Conservation (phyloP, 2,329 filamentous ascomycete genomes). For the Pseudogymnoascus sp. region DNA sequence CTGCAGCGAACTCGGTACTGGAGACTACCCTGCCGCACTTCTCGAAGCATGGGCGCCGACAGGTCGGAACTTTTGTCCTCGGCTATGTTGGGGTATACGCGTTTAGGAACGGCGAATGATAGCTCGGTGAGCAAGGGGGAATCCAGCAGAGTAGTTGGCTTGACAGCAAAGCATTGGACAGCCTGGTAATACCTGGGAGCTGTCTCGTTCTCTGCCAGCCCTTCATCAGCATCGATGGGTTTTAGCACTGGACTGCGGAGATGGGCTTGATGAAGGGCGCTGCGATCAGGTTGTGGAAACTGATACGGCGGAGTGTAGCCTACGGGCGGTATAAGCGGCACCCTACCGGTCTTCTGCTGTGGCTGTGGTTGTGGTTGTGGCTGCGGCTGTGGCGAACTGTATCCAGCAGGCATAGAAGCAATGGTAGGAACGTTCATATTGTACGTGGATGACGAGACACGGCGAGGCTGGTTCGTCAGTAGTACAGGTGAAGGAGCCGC, state of each 20-base stretch:
- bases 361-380: neutral
- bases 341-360: neutral
- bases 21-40: slow-evolving; percentile 42
- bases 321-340: neutral
- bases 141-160: slow-evolving; percentile 33
- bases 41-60: slow-evolving; percentile 26
- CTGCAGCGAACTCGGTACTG: slow-evolving; percentile 66
- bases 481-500: neutral
- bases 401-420: neutral
- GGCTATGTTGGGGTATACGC: slow-evolving; percentile 20
- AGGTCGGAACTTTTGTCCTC: slow-evolving; percentile 18
- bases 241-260: slow-evolving; percentile 45
- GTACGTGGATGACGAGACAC: neutral
- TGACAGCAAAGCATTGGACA: slow-evolving; percentile 43
- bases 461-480: neutral
- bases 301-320: slow-evolving; percentile 13
- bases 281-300: slow-evolving; percentile 37
- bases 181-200: slow-evolving; percentile 44
- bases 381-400: neutral
- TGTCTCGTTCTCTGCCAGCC: slow-evolving; percentile 22
- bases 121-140: slow-evolving; percentile 31
- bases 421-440: neutral
- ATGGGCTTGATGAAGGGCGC: slow-evolving; percentile 52
- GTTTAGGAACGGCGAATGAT: slow-evolving; percentile 25
- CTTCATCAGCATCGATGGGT: slow-evolving; percentile 12